Base-by-base conservation (phyloP, 805 yeast species). In the Starmera caribaea region DNA sequence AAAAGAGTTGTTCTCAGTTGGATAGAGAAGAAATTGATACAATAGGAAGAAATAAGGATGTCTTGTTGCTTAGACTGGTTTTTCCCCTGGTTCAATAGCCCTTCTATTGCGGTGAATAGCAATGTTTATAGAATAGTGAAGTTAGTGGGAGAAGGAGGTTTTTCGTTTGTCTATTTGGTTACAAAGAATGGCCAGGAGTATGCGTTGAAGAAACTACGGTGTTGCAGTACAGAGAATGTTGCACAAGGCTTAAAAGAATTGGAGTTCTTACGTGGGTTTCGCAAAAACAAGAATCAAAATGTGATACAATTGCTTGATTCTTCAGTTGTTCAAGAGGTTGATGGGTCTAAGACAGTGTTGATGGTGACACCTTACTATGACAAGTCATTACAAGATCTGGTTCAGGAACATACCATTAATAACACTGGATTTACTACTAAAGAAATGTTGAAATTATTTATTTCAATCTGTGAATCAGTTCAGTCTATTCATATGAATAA, bases 121-220 rank as follows among this genome's bases (percentile, higher is more conserved):
- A 74, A 75, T 40, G 68, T 74, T 30, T 65, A 66, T 62, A 68
- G 66, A 49, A 80, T 89, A 14, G 61, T 77, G 39, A 71, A 76
- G 43, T 68, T 89, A n/a, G 64, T 89, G 7, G 96, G 95, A 9
- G 97, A 88, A 62, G 95, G 95, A 3, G 94, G 92, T 12, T 83
- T 82, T 54, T 80, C 95, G 1, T 87, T 82, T 49, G 95, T 86
- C 8, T 89, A 89, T 53, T 64, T 87, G 16, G 95, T 88, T 4
- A 68, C 66, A 21, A 48, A 55, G 10, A 63, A 68, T 46, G 63
- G 69, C 29, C 71, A 71, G 30, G 49, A 62, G 34, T 84, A 76
- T 53, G 96, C 96, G 3, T 63, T 89, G 53, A 89, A 89, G 64
- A 83, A 84, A 63, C 84, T 87, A 39, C 66, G 89, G 44, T 88